These are phyloP conservation scores for Russula lepida DNA, from an alignment of 768 basidiomycete species.

Conservation along the genomic window DNA sequence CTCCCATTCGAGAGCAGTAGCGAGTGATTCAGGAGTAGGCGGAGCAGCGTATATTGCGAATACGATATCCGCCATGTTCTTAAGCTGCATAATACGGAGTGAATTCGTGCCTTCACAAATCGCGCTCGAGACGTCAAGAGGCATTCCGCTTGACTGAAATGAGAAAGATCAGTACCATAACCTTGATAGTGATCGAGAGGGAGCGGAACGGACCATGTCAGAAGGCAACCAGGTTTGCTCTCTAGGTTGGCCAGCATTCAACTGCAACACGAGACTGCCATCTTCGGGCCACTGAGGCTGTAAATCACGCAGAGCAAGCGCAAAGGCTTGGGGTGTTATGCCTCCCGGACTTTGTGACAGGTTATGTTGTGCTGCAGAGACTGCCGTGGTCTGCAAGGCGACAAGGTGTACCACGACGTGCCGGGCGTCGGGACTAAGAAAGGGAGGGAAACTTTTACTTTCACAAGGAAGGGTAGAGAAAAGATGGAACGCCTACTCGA, in stretches of 20 bases:
- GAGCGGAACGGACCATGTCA: slow-evolving; percentile 12
- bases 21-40: neutral
- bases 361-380: neutral
- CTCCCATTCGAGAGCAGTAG: slow-evolving; percentile 7
- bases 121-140: slow-evolving; percentile 13
- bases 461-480: neutral
- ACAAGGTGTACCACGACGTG: slow-evolving; percentile 15
- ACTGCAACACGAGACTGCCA: slow-evolving; percentile 7
- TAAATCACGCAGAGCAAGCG: slow-evolving; percentile 6
- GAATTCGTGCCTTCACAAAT: slow-evolving; percentile 14
- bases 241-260: slow-evolving; percentile 8
- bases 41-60: slow-evolving; percentile 11
- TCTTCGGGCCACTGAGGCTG: slow-evolving; percentile 16
- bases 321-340: slow-evolving; percentile 11
- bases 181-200: neutral
- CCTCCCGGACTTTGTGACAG: slow-evolving; percentile 1
- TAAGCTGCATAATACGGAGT: slow-evolving; percentile 13
- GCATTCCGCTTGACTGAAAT: neutral
- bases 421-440: slow-evolving; percentile 5
- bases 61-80: slow-evolving; percentile 10
- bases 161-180: neutral
- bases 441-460: neutral
- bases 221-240: slow-evolving; percentile 11
- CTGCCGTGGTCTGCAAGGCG: slow-evolving; percentile 5
- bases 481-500: slow-evolving; percentile 8